These are phyloP conservation scores for Leccinum truebloodii DNA, from an alignment of 768 basidiomycete genomes.

Conservation along the genomic window DNA sequence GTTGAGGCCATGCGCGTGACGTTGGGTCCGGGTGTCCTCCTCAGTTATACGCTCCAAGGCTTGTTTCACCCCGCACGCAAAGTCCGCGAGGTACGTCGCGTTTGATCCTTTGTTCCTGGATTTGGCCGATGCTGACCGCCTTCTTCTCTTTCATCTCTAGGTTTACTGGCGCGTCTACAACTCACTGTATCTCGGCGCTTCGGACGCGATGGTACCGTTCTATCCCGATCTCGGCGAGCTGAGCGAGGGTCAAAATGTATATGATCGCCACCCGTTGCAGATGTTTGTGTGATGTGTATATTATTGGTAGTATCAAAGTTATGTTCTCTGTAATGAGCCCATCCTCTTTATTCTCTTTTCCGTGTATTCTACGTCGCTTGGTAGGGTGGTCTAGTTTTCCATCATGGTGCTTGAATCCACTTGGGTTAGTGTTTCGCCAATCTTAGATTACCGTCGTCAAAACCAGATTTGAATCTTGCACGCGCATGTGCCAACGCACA, in stretches of 20 bases:
- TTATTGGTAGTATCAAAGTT: slow-evolving; percentile 6
- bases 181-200: slow-evolving; percentile 86
- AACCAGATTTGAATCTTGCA: neutral
- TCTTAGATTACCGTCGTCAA: neutral
- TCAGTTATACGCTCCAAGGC: slow-evolving; percentile 93
- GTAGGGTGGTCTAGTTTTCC: neutral
- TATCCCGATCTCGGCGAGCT: slow-evolving; percentile 90
- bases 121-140: slow-evolving; percentile 4
- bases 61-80: slow-evolving; percentile 97
- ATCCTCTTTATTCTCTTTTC: neutral
- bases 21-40: slow-evolving; percentile 87
- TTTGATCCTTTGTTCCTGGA: neutral
- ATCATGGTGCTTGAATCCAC: neutral
- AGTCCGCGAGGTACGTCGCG: slow-evolving; percentile 81
- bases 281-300: slow-evolving; percentile 64
- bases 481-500: no score
- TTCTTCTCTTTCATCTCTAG: slow-evolving; percentile 26
- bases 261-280: slow-evolving; percentile 82
- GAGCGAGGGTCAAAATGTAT: slow-evolving; percentile 88
- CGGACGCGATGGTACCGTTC: slow-evolving; percentile 92
- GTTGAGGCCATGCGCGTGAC: slow-evolving; percentile 97
- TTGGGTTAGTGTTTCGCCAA: neutral
- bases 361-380: neutral
- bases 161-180: slow-evolving; percentile 97
- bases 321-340: slow-evolving; percentile 5